Percentiles rank a stretch among this genome's conserved stretches.
Evolutionary conservation across 192 early-diverging fungal species (phyloP).

Genomic region (Umbelopsis vinacea): DNA sequence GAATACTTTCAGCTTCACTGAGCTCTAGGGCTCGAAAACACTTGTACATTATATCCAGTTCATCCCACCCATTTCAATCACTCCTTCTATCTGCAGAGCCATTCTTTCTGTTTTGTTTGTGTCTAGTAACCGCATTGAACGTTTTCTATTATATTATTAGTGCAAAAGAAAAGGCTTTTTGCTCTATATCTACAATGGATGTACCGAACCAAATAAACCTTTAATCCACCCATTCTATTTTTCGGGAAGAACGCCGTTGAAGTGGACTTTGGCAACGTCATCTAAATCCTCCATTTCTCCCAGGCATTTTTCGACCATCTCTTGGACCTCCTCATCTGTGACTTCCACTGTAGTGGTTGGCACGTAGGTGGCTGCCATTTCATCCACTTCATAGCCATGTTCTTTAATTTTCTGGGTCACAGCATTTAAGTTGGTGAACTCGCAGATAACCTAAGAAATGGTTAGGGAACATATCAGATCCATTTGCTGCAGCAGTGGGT

Average conservation of each 20-base stretch:
- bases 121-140: background rate
- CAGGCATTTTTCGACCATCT: slow-evolving; percentile 53
- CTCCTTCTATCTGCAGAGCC: background rate
- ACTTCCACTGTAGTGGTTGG: slow-evolving; percentile 50
- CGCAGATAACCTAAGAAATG: slow-evolving; percentile 50
- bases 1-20: slow-evolving; percentile 11
- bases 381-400: slow-evolving; percentile 57
- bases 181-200: background rate
- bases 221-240: slow-evolving; percentile 1
- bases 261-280: slow-evolving; percentile 65
- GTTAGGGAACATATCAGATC: too few relatives aligned
- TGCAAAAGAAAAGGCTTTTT: background rate
- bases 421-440: slow-evolving; percentile 50
- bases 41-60: slow-evolving; percentile 3
- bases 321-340: slow-evolving; percentile 44
- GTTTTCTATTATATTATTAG: background rate
- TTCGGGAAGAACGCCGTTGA: slow-evolving; percentile 46
- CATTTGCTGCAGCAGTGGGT: too few relatives aligned
- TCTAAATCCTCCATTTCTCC: slow-evolving; percentile 63
- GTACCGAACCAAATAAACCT: background rate
- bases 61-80: background rate
- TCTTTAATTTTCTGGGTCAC: slow-evolving; percentile 50
- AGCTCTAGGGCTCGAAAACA: background rate
- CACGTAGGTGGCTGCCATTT: slow-evolving; percentile 62
- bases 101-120: background rate